Evolutionary conservation across 257 asterid species (phyloP).

Genomic region (Plantago ovata): DNA sequence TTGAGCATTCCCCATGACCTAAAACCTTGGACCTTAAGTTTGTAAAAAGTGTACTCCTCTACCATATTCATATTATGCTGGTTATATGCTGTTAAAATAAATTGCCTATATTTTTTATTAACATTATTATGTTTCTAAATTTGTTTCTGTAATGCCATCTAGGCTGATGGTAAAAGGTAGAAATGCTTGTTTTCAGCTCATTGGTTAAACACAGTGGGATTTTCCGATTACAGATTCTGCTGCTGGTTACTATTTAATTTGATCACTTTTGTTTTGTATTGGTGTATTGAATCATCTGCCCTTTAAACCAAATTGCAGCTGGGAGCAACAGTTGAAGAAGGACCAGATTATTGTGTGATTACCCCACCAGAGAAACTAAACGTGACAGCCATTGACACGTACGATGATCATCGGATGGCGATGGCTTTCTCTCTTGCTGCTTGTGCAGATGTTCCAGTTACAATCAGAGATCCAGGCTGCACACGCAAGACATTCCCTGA

Average conservation of each 20-base stretch:
- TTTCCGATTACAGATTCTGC: background rate
- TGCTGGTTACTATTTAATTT: background rate
- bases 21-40: too few species aligned
- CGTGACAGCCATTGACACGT: slow-evolving; percentile 77
- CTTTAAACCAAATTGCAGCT: slow-evolving; percentile 40
- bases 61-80: too few species aligned
- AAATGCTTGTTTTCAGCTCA: too few species aligned
- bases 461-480: slow-evolving; percentile 87
- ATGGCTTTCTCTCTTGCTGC: slow-evolving; percentile 99
- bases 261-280: background rate
- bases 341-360: slow-evolving; percentile 84
- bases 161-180: too few species aligned
- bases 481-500: slow-evolving; percentile 97
- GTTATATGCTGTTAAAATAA: background rate
- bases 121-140: background rate
- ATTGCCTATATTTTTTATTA: background rate
- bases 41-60: too few species aligned
- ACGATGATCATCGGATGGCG: slow-evolving; percentile 96
- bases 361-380: slow-evolving; percentile 91
- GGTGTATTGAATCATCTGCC: slow-evolving; percentile 1
- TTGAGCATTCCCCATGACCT: background rate
- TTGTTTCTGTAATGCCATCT: background rate
- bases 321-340: slow-evolving; percentile 97
- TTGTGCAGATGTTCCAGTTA: slow-evolving; percentile 86
- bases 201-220: too few species aligned